Base-by-base conservation (phyloP, 768 basidiomycete species). In the Suillus luteus region DNA sequence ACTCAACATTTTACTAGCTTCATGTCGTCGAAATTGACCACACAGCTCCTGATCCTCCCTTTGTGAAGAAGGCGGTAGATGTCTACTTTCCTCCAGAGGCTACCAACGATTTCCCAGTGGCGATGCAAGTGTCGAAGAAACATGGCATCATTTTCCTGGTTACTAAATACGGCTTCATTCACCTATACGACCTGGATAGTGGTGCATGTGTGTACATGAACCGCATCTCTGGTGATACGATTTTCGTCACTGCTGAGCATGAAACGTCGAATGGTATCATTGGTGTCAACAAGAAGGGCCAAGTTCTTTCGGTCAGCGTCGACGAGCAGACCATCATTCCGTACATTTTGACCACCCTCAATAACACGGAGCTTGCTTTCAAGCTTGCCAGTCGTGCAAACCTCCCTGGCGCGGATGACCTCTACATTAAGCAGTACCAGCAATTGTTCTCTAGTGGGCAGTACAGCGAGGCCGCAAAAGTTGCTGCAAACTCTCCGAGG, bases 161-260 rank as follows among this genome's bases (percentile, higher is more conserved):
- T 73, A 99, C 97, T 62, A 99, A 99, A 77, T 99, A 94, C 75
- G 97, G 97, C 48, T 99, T 99, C 80, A 99, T 99, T 73, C 97
- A 99, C 77, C 85, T 99, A 15, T 99, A 99, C 77, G 97, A 99
- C 78, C 87, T 99, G 67, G 97, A 99, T 77, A 86, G 95, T 10
- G 97, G 96, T 63, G 90, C 93, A 51, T 99, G 97, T 79, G 88
- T 99, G 64, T 99, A 99, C 82, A 99, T 99, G 97, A 99, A 99
- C 85, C 92, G 97, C 68, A 99, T 99, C 75, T 95, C 93, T 49
- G 96, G 97, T 40, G 97, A 99, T 81, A 99, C 97, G 40, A 99
- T 99, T 75, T 99, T 99, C 75, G 95, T 97, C 52, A 98, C 97
- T 14, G 93, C 96, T 40, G 96, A 98, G 72, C 95, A 98, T 72